phyloP scores from a whole-genome alignment of 805 yeast species.

The Wickerhamomyces ciferrii region DNA sequence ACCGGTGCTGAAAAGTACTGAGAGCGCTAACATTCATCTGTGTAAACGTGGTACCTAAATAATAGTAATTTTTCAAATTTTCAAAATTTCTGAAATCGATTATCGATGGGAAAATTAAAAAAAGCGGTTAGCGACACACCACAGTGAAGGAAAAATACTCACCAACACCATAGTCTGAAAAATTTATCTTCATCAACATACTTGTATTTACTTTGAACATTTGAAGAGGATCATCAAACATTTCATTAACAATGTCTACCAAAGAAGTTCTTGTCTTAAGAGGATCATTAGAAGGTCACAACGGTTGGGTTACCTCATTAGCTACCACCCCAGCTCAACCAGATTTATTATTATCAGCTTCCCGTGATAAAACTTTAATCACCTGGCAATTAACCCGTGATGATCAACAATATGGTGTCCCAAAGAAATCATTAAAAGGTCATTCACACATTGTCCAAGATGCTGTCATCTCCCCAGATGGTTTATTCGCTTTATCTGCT shows the following conservation, averaged over 20 bases:
- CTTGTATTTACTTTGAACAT: neutral
- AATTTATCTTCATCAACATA: neutral
- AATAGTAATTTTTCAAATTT: neutral
- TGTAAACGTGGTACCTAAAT: slow-evolving; percentile 21
- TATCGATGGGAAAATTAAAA: neutral
- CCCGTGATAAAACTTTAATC: slow-evolving; percentile 98
- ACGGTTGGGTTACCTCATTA: slow-evolving; percentile 97
- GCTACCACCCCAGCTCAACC: slow-evolving; percentile 98
- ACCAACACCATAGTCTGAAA: neutral
- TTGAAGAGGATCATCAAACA: neutral
- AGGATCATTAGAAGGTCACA: slow-evolving; percentile 98
- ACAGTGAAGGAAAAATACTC: neutral
- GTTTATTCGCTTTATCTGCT: slow-evolving; percentile 95
- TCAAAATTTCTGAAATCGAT: neutral
- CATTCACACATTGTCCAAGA: slow-evolving; percentile 99
- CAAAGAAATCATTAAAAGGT: slow-evolving; percentile 95
- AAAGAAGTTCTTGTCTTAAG: slow-evolving; percentile 98
- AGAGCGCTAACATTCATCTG: slow-evolving; percentile 14
- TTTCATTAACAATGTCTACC: slow-evolving; percentile 51
- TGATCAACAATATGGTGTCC: slow-evolving; percentile 96
- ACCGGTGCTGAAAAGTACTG: slow-evolving; percentile 13
- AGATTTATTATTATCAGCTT: slow-evolving; percentile 95
- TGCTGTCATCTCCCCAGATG: slow-evolving; percentile 96
- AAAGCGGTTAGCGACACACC: neutral
- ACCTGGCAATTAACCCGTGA: slow-evolving; percentile 97